Base-by-base conservation (phyloP, 306 rosid species). In the Geum urbanum region DNA sequence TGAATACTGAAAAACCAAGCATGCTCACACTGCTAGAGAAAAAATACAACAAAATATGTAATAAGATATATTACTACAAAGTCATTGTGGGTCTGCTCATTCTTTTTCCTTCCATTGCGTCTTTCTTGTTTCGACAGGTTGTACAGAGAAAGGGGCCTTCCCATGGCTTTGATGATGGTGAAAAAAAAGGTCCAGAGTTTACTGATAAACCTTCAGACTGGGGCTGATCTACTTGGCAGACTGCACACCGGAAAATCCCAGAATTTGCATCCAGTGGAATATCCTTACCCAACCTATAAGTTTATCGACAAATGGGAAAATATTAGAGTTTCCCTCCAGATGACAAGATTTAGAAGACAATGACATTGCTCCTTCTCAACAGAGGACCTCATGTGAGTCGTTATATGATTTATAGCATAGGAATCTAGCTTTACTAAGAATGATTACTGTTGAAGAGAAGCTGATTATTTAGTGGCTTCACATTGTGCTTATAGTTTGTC, bases 81-180 rank as follows among this genome's bases (percentile, higher is more conserved):
- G 74, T 78, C 69, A 88, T 54, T 22, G 86, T 78, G 58, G 96
- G 87, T 72, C 67, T 64, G 87, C 84, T 78, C 9, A 92, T 79
- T 84, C 95, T 80, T 79, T 91, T 94, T 55, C 97, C 99, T 87
- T 94, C 99, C 95, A 91, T 91, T 67, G 97, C 99, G 52, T 92
- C 98, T 85, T 90, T 92, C 86, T 90, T 92, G 76, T 74, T 90
- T 66, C 86, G 83, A 78, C 97, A 92, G 66, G 71, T 84, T 18
- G 89, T 44, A 64, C 98, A 92, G 81, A 92, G 96, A 79, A 92
- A 91, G 39, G 95, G 97, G 11, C 99, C 97, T 84, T 91, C 97
- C 94, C 96, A 91, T 32, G 94, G 94, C 54, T 87, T 90, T n/a
- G 99, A 86, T 22, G 96, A 81, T 7, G 90, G 88, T 11, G 94